Percentiles rank a stretch among this genome's conserved stretches.
These are phyloP conservation scores for Hippophae gyantsensis DNA, from an alignment of 306 rosid genomes.

Conservation along the genomic window DNA sequence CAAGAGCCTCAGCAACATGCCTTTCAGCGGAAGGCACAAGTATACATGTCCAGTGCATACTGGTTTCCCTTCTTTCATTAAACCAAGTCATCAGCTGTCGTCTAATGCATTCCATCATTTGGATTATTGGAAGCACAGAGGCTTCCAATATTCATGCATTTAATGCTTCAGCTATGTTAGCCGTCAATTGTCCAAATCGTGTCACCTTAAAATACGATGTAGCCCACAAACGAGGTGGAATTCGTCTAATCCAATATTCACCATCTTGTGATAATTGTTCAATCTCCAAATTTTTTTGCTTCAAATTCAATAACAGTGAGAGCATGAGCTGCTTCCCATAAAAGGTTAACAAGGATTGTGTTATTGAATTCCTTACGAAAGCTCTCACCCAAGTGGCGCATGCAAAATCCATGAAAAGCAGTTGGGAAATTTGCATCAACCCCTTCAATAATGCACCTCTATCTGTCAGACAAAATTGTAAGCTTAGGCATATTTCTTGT, in stretches of 20 bases:
- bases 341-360: slow-evolving; percentile 54
- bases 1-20: slow-evolving; percentile 67
- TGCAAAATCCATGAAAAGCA: slow-evolving; percentile 84
- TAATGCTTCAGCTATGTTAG: slow-evolving; percentile 55
- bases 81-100: slow-evolving; percentile 91
- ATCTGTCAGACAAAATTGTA: slow-evolving; percentile 75
- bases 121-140: slow-evolving; percentile 76
- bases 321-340: slow-evolving; percentile 79
- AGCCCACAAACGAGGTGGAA: slow-evolving; percentile 78
- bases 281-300: slow-evolving; percentile 56
- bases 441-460: slow-evolving; percentile 70
- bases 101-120: slow-evolving; percentile 85
- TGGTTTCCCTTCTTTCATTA: slow-evolving; percentile 72
- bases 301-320: slow-evolving; percentile 71
- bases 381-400: slow-evolving; percentile 77
- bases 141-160: slow-evolving; percentile 72
- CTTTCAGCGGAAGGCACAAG: slow-evolving; percentile 78
- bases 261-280: slow-evolving; percentile 79
- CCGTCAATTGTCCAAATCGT: slow-evolving; percentile 67
- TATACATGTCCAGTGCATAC: slow-evolving; percentile 88
- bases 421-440: slow-evolving; percentile 74
- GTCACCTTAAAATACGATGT: slow-evolving; percentile 83
- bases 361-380: slow-evolving; percentile 83
- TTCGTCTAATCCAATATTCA: slow-evolving; percentile 65
- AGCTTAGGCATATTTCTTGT: slow-evolving; percentile 88